Conservation (phyloP, 75 land plant genomes). For the Chamaecyparis obtusa region DNA sequence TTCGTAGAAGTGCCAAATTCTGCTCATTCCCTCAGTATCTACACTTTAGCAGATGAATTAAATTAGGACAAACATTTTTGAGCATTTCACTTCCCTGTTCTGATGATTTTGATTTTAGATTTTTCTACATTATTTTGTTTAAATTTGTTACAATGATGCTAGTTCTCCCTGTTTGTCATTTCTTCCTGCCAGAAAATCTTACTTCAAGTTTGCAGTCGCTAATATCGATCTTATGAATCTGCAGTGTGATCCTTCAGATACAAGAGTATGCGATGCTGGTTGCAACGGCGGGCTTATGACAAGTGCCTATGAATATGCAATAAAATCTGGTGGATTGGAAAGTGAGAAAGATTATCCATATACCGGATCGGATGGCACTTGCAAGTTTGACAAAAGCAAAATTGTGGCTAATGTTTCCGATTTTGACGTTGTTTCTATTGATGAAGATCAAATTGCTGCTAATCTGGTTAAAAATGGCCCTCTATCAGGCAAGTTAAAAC, state of each 20-base stretch:
- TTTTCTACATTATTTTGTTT: neutral
- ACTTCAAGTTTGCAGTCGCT: neutral
- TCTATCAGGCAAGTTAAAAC: conserved; percentile 52
- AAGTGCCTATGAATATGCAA: conserved; percentile 73
- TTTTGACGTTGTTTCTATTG: conserved; percentile 72
- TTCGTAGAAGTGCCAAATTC: neutral
- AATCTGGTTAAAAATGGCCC: conserved; percentile 88
- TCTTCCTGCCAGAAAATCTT: neutral
- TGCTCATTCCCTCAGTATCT: neutral
- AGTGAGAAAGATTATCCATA: conserved; percentile 87
- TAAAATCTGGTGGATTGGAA: conserved; percentile 84
- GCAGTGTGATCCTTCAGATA: conserved; percentile 90
- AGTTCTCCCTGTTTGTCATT: neutral
- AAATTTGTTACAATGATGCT: too few relatives aligned
- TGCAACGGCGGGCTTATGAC: conserved; percentile 98
- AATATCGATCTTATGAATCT: neutral
- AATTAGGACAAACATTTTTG: neutral
- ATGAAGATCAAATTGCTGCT: conserved; percentile 94
- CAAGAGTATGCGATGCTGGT: conserved; percentile 74
- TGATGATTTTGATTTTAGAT: neutral
- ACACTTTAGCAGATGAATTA: neutral
- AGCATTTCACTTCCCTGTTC: neutral
- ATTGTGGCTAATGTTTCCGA: conserved; percentile 80
- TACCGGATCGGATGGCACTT: conserved; percentile 55
- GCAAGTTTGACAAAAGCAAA: conserved; percentile 78